Evolutionary conservation across 352 stramenopile species (phyloP).

Genomic region (Phytophthora europaea): DNA sequence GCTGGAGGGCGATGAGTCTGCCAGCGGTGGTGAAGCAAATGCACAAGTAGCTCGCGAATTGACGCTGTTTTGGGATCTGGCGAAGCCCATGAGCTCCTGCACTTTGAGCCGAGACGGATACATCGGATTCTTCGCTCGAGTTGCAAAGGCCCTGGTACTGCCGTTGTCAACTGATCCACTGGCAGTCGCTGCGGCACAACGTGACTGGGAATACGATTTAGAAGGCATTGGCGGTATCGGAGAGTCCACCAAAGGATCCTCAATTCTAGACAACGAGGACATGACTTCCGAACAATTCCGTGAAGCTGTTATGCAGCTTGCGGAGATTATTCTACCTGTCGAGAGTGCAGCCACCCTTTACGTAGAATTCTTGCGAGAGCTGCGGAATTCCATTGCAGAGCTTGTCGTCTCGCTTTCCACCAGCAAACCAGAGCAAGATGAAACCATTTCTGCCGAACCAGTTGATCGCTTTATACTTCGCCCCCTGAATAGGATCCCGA

Average conservation of each 20-base stretch:
- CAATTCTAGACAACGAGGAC: slow-evolving; percentile 14
- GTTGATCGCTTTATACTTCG: slow-evolving; percentile 42
- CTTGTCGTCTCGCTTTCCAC: slow-evolving; percentile 19
- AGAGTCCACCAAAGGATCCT: slow-evolving; percentile 7
- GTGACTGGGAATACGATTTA: slow-evolving; percentile 83
- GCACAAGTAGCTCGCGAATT: slow-evolving; percentile 43
- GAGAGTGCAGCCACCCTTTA: slow-evolving; percentile 60
- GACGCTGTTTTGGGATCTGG: slow-evolving; percentile 69
- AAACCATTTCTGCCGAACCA: slow-evolving; percentile 10
- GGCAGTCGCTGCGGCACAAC: slow-evolving; percentile 48
- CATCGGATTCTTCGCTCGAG: slow-evolving; percentile 67
- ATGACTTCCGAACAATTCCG: slow-evolving; percentile 63
- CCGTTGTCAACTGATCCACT: slow-evolving; percentile 44
- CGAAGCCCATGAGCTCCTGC: slow-evolving; percentile 44
- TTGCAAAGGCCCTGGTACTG: slow-evolving; percentile 69
- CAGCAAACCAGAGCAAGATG: slow-evolving; percentile 25
- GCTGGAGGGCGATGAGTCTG: slow-evolving; percentile 38
- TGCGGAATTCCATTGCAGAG: slow-evolving; percentile 62
- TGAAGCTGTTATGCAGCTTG: slow-evolving; percentile 68
- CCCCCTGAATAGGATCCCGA: slow-evolving; percentile 51
- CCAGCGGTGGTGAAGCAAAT: slow-evolving; percentile 26
- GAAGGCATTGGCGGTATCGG: slow-evolving; percentile 23
- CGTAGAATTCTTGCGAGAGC: slow-evolving; percentile 61
- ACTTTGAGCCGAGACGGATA: slow-evolving; percentile 49
- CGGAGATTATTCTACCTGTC: slow-evolving; percentile 69